These are phyloP conservation scores for Mycena floridula DNA, from an alignment of 768 basidiomycete genomes.

Conservation along the genomic window DNA sequence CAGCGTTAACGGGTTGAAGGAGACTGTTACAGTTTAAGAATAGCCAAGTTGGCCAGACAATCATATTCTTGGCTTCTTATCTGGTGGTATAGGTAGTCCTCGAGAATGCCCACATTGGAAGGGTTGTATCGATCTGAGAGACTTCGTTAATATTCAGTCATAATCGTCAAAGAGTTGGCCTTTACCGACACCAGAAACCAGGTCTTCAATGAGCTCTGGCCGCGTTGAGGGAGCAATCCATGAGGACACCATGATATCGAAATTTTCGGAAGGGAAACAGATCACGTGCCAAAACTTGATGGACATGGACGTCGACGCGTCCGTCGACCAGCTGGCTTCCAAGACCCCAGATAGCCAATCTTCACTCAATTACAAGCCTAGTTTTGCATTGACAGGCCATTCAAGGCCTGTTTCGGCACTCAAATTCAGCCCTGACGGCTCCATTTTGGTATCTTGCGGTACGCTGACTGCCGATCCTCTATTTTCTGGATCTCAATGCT, in stretches of 20 bases:
- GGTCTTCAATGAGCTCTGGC: slow-evolving; percentile 82
- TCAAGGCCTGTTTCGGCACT: slow-evolving; percentile 75
- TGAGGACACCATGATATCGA: slow-evolving; percentile 49
- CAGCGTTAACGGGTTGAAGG: not conserved
- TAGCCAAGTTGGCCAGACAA: slow-evolving; percentile 90
- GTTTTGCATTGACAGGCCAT: slow-evolving; percentile 75
- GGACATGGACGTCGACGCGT: not conserved
- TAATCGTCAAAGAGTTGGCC: not conserved
- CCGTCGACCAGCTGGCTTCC: too few relatives aligned
- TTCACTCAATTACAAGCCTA: slow-evolving; percentile 55
- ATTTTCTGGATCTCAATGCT: not conserved
- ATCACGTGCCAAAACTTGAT: not conserved
- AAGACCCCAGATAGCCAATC: too few relatives aligned
- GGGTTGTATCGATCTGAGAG: slow-evolving; percentile 96
- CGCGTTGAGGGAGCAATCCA: slow-evolving; percentile 77
- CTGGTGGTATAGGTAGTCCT: slow-evolving; percentile 96
- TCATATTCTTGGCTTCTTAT: slow-evolving; percentile 90
- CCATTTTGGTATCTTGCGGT: slow-evolving; percentile 81
- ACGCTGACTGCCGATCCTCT: slow-evolving; percentile 21
- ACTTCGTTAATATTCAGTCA: slow-evolving; percentile 3
- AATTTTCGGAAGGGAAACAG: too few relatives aligned
- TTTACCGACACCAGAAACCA: slow-evolving; percentile 85
- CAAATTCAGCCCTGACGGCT: slow-evolving; percentile 86
- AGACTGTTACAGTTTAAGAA: slow-evolving; percentile 74
- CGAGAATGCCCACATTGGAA: slow-evolving; percentile 85